A percentile compares a stretch with the other conserved stretches of the same genome.
phyloP scores from a whole-genome alignment of 805 yeast genomes.

The Candida sakaeoensis region DNA sequence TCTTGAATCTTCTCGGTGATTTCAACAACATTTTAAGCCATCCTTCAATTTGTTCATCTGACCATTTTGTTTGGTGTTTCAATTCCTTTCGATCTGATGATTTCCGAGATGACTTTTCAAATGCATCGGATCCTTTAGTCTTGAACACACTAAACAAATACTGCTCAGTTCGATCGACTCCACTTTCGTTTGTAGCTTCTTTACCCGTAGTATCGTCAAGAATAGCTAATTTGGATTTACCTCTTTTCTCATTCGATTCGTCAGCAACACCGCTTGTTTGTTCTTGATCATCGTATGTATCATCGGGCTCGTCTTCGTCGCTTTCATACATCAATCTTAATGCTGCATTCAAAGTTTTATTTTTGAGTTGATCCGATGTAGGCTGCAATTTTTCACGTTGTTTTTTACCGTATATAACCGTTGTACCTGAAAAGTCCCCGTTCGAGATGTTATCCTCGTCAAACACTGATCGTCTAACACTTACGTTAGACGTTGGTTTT shows the following conservation, averaged over 20 bases:
- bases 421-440: slow-evolving; percentile 20
- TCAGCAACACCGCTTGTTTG: slow-evolving; percentile 26
- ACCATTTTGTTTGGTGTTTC: slow-evolving; percentile 58
- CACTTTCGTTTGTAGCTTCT: slow-evolving; percentile 8
- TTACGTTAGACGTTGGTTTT: background rate
- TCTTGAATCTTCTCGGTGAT: slow-evolving; percentile 57
- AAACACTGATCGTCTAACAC: slow-evolving; percentile 17
- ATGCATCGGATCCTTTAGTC: slow-evolving; percentile 37
- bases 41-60: slow-evolving; percentile 90
- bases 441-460: slow-evolving; percentile 29
- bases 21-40: slow-evolving; percentile 78
- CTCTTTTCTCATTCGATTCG: slow-evolving; percentile 8
- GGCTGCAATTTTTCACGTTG: slow-evolving; percentile 12
- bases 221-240: slow-evolving; percentile 7
- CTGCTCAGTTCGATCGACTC: slow-evolving; percentile 47
- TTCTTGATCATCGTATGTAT: slow-evolving; percentile 58
- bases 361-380: slow-evolving; percentile 42
- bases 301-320: slow-evolving; percentile 86
- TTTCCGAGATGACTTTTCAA: slow-evolving; percentile 48
- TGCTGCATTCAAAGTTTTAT: slow-evolving; percentile 58
- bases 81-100: slow-evolving; percentile 48
- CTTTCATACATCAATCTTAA: slow-evolving; percentile 60
- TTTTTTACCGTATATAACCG: slow-evolving; percentile 34
- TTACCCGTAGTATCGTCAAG: slow-evolving; percentile 14
- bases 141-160: slow-evolving; percentile 55